Evolutionary conservation across 2,329 filamentous ascomycete species (phyloP).

Genomic region (Neofusicoccum cordaticola): DNA sequence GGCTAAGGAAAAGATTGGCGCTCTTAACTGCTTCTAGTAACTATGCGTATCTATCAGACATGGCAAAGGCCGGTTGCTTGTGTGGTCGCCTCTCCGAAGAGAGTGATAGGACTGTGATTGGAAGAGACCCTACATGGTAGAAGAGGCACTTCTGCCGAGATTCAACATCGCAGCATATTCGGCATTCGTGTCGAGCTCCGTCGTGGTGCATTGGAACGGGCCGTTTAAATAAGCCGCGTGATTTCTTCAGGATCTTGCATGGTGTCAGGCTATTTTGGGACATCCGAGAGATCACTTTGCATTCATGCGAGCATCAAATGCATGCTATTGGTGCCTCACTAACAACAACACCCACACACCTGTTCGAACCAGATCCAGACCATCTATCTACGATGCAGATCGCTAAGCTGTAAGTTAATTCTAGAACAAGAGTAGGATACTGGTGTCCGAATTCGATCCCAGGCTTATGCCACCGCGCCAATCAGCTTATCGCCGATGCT

Average conservation of each 20-base stretch:
- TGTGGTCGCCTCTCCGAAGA: too few species aligned
- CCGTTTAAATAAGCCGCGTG: not conserved
- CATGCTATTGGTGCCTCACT: not conserved
- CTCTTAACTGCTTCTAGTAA: not conserved
- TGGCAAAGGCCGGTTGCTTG: not conserved
- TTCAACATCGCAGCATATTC: too few species aligned
- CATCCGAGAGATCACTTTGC: not conserved
- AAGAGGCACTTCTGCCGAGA: too few species aligned
- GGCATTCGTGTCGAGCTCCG: not conserved
- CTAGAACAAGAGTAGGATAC: too few species aligned
- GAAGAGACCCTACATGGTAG: too few species aligned
- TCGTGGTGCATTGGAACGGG: not conserved
- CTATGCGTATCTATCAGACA: not conserved
- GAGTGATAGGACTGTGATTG: too few species aligned
- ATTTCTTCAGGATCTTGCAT: not conserved
- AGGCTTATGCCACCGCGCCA: not conserved
- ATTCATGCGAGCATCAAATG: not conserved
- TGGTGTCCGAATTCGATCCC: not conserved
- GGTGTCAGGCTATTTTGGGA: not conserved
- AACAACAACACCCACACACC: not conserved
- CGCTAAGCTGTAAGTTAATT: not conserved
- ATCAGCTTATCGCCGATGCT: slow-evolving; percentile 6
- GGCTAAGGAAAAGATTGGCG: not conserved
- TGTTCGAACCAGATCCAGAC: not conserved
- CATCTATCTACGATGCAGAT: not conserved